Conservation (phyloP, 148 eudicot species). For the Bassia scoparia region DNA sequence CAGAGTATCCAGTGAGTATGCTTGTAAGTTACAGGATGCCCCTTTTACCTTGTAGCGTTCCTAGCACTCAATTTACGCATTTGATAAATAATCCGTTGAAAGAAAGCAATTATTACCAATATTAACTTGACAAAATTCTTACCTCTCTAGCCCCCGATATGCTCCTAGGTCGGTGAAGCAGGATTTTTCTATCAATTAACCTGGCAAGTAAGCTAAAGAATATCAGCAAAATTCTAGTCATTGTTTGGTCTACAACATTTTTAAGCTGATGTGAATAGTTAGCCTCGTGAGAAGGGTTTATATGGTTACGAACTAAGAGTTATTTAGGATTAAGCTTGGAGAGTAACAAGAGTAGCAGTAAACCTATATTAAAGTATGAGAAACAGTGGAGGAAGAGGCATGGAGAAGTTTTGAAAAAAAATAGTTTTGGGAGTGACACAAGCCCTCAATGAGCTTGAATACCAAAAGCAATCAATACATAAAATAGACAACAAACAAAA, state of each 20-base stretch:
- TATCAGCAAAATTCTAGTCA: not conserved
- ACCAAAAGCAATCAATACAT: no score
- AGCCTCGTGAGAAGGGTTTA: no score
- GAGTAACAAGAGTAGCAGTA: no score
- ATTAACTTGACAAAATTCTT: slow-evolving; percentile 8
- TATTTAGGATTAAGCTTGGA: no score
- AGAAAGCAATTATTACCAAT: slow-evolving; percentile 14
- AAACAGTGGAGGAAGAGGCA: no score
- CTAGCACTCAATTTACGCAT: slow-evolving; percentile 12
- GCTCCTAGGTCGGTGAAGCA: slow-evolving; percentile 92
- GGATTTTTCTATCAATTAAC: slow-evolving; percentile 86
- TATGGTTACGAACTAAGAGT: no score
- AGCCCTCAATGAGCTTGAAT: no score
- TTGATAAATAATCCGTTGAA: not conserved
- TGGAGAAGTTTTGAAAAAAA: no score
- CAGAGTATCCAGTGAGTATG: slow-evolving; percentile 83
- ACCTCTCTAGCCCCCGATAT: slow-evolving; percentile 93
- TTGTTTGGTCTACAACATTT: not conserved
- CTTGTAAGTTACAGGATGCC: slow-evolving; percentile 70
- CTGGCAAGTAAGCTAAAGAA: slow-evolving; percentile 37
- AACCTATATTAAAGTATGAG: no score
- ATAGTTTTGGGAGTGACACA: no score
- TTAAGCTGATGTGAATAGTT: no score
- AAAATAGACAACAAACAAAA: no score
- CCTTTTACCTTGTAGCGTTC: slow-evolving; percentile 68